Evolutionary conservation across 1,139 yeast genomes (phyloP).

Genomic region (Saccharomyces hybrid): DNA sequence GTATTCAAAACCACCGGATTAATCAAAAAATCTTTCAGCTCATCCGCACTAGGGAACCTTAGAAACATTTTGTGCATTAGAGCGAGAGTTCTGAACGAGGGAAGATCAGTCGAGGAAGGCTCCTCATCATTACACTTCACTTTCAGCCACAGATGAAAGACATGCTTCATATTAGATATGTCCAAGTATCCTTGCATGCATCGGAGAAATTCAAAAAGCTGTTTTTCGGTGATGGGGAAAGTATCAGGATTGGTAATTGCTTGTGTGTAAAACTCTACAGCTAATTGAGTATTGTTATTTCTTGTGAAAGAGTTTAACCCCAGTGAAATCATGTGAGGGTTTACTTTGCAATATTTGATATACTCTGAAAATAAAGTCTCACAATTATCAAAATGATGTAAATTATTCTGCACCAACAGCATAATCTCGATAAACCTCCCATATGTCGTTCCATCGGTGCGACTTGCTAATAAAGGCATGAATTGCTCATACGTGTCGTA

Average conservation of each 20-base stretch:
- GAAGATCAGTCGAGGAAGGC: slow-evolving; percentile 5
- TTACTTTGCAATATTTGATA: slow-evolving; percentile 19
- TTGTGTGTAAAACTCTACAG: slow-evolving; percentile 29
- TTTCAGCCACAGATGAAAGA: slow-evolving; percentile 22
- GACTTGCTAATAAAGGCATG: slow-evolving; percentile 5
- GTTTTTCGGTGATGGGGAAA: slow-evolving; percentile 18
- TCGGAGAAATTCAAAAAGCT: slow-evolving; percentile 15
- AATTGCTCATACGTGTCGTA: slow-evolving; percentile 11
- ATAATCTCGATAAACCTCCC: slow-evolving; percentile 13
- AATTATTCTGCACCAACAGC: slow-evolving; percentile 14
- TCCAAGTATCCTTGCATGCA: slow-evolving; percentile 17
- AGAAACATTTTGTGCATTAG: slow-evolving; percentile 16
- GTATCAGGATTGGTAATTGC: slow-evolving; percentile 24
- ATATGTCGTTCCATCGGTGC: slow-evolving; percentile 4
- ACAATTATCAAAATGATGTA: slow-evolving; percentile 19
- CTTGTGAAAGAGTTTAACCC: slow-evolving; percentile 27
- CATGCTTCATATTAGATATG: slow-evolving; percentile 16
- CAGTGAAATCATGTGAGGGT: slow-evolving; percentile 16
- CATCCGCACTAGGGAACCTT: slow-evolving; percentile 8
- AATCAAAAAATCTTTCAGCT: slow-evolving; percentile 11
- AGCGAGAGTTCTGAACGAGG: slow-evolving; percentile 10
- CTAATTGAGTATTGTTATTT: slow-evolving; percentile 24
- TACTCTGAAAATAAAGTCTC: slow-evolving; percentile 26
- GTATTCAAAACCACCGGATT: slow-evolving; percentile 11
- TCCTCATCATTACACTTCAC: slow-evolving; percentile 8